Base-by-base conservation (phyloP, 2,329 filamentous ascomycete genomes). In the Aspergillus persii region DNA sequence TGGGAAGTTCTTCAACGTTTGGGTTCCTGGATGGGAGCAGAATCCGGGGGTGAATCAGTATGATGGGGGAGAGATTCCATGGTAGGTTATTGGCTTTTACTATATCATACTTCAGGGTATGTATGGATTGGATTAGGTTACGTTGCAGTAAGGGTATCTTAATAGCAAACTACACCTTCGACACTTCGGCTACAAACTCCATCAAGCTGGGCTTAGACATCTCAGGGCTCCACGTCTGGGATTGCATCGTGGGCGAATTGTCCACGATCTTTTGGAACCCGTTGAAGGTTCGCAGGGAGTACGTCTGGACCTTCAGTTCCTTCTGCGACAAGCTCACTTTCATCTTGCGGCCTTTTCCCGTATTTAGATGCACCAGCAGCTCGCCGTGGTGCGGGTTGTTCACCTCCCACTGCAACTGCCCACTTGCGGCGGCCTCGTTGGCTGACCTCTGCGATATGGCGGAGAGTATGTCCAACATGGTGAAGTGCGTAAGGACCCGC, bases 1-100 rank as follows among this genome's bases (percentile, higher is more conserved):
- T 61, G 81, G 81, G 11, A 84, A 79, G 61, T 87, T 84, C 48
- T 29, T 74, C 12, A 77, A 78, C 49, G 74, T 80, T 26, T 66
- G 69, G 57, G 71, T 78, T 4, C 64, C 71, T 0, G 77, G 76
- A 0, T 77, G 73, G 71, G 71, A 77, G 59, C 58, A 74, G n/a
- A 63, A 58, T 6, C 55, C 61, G 47, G 66, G 65, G 4, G 63
- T 82, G 2, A 74, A 76, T 60, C 62, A 68, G 53, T 79, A 79
- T 61, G 66, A 74, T 64, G 76, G 76, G n/a, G 60, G 65, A 46
- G 69, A 72, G 47, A 33, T 70, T 3, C 68, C 68, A 5, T 76
- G 73, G 74, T 76, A 56, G 7, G 44, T 1, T 27, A 47, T 27
- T 23, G 18, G 18, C 18, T 23, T 23, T 23, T 23, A 23, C 18